Base-by-base conservation (phyloP, 768 basidiomycete genomes). In the Hydnomerulius pinastri region DNA sequence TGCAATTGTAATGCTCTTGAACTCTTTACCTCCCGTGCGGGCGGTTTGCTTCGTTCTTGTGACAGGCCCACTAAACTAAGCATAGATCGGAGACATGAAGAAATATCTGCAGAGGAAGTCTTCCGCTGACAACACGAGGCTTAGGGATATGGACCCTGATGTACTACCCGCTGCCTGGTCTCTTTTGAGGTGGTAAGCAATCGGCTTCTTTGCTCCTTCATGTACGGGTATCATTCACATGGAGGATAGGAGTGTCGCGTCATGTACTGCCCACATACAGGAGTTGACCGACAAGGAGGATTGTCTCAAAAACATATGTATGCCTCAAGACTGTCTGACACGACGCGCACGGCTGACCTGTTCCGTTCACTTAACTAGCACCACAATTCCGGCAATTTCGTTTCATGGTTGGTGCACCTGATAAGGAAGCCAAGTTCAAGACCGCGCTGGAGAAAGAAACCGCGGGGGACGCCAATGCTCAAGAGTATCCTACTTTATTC, bases 261-360 rank as follows among this genome's bases (percentile, higher is more conserved):
- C 86, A 12, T 87, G 85, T 59, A 88, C 86, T 2, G 81, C 86
- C 1, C 77, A 87, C 59, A 73, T 88, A 10, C 83, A 87, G 67
- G 81, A 83, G 50, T 77, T 87, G 33, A 73, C 74, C 10, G 71
- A 75, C 4, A 68, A 70, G 6, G 80, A 81, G 39, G 82, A 87
- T 53, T 64, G 71, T 13, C 73, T 87, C 40, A 71, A 75, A 50
- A 79, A 79, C 43, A 65, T 86, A 17, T 79, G 83, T 80, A 60
- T 8, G 0, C 4, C 25, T 18, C 12, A 29, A 10, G 29, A 30
- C n/a, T 20, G 40, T 4, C 21, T 28, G 12, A n/a, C n/a, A n/a
- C n/a, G n/a, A n/a, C n/a, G n/a, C n/a, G n/a, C n/a, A n/a, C n/a
- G n/a, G n/a, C n/a, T n/a, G n/a, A n/a, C n/a, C n/a, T n/a, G n/a